Evolutionary conservation across 768 basidiomycete species (phyloP).

Genomic region (Galerina marginata): DNA sequence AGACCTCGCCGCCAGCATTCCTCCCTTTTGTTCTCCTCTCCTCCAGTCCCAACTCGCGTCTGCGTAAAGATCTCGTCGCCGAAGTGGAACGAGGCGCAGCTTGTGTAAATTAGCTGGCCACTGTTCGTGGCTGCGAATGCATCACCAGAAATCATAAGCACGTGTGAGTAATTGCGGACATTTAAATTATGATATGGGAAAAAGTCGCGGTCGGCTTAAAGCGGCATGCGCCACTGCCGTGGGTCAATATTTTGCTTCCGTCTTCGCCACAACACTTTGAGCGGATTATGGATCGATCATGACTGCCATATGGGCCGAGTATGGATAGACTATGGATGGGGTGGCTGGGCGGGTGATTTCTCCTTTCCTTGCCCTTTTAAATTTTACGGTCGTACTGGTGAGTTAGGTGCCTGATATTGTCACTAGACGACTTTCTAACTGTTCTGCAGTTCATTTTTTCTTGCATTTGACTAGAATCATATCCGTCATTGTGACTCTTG

Average conservation of each 20-base stretch:
- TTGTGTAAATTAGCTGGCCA: too few species aligned
- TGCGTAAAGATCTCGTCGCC: too few species aligned
- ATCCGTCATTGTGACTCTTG: background rate
- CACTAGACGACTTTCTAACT: background rate
- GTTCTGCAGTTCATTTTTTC: background rate
- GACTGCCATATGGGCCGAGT: background rate
- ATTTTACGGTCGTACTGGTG: background rate
- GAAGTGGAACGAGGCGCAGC: too few species aligned
- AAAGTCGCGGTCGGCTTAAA: background rate
- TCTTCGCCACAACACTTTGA: background rate
- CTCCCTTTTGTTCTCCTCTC: too few species aligned
- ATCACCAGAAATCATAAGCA: conserved; percentile 13
- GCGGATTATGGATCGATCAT: background rate
- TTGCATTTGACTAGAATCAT: background rate
- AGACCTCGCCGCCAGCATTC: too few species aligned
- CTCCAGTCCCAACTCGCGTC: too few species aligned
- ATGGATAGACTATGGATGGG: background rate
- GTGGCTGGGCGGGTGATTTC: background rate
- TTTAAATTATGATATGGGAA: background rate
- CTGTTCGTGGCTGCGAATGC: too few species aligned
- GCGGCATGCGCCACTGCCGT: background rate
- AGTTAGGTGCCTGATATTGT: background rate
- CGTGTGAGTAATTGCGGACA: conserved; percentile 7
- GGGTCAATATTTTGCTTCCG: background rate
- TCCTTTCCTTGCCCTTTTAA: too few species aligned